Percentiles rank a stretch among this genome's conserved stretches.
phyloP scores from a whole-genome alignment of 1,139 yeast species.

The Hemisphaericaspora subhashii region DNA sequence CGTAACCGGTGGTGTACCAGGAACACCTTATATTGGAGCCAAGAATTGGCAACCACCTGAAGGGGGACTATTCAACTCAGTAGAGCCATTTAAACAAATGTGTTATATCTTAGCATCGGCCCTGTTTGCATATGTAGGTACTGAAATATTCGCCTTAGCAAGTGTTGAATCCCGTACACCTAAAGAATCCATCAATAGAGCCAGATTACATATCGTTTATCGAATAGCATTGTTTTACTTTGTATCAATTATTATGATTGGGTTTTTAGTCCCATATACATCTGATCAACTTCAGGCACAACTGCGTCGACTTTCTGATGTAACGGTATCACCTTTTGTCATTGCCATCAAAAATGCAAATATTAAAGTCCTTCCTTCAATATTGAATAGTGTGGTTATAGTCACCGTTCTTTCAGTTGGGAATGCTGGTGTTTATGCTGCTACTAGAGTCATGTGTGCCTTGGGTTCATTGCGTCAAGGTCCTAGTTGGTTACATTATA shows the following conservation, averaged over 20 bases:
- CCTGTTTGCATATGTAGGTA: conserved; percentile 27
- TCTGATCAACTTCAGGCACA: conserved; percentile 17
- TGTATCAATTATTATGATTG: conserved; percentile 30
- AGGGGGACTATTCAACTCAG: conserved; percentile 30
- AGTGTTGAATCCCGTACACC: conserved; percentile 38
- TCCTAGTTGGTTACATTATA: conserved; percentile 29
- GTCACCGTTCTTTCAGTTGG: conserved; percentile 36
- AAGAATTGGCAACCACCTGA: conserved; percentile 32
- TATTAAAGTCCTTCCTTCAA: conserved; percentile 33
- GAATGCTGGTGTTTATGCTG: conserved; percentile 37
- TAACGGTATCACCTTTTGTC: conserved; percentile 42
- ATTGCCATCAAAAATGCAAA: conserved; percentile 36
- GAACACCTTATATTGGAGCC: conserved; percentile 31
- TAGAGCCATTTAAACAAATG: conserved; percentile 27
- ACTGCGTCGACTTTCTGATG: conserved; percentile 13
- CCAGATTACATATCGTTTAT: conserved; percentile 39
- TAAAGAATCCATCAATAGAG: conserved; percentile 31
- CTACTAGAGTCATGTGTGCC: conserved; percentile 36
- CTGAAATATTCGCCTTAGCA: conserved; percentile 36
- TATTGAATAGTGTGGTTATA: conserved; percentile 33
- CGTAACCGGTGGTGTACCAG: conserved; percentile 35
- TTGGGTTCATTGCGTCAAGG: conserved; percentile 37
- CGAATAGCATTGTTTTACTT: conserved; percentile 34
- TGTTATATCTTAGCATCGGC: conserved; percentile 26
- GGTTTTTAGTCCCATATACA: conserved; percentile 32